Conservation (phyloP, 371 early-diverging fungal genomes). For the Apophysomyces trapeziformis region DNA sequence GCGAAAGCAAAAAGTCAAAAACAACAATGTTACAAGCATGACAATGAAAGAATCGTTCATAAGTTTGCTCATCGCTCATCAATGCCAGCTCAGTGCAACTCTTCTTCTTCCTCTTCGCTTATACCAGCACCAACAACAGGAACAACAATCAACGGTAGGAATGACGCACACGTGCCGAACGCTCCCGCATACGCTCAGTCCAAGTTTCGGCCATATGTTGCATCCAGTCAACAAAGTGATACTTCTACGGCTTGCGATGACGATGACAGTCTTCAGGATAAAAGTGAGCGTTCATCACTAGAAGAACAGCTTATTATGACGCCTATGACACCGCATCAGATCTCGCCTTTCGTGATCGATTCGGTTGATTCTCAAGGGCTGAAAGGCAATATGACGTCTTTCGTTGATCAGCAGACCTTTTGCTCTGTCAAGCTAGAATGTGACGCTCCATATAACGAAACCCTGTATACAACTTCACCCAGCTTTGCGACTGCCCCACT, state of each 20-base stretch:
- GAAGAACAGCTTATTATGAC: conserved; percentile 24
- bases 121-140: not conserved
- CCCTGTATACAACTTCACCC: not conserved
- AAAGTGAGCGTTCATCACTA: not conserved
- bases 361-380: not conserved
- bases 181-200: conserved; percentile 18
- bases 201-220: conserved; percentile 30
- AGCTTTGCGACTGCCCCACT: not conserved
- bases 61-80: conserved; percentile 1
- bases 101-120: not conserved
- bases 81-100: not conserved
- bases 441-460: not conserved
- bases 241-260: conserved; percentile 23
- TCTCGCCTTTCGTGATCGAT: not conserved
- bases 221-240: conserved; percentile 19
- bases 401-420: conserved; percentile 8
- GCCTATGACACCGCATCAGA: conserved; percentile 27
- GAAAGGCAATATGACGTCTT: not conserved
- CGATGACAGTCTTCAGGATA: conserved; percentile 19
- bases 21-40: not conserved
- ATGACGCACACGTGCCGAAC: conserved; percentile 11
- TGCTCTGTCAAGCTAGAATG: conserved; percentile 1
- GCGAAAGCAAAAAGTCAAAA: conserved; percentile 67
- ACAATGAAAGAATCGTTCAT: conserved; percentile 5
- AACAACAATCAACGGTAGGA: not conserved